These are phyloP conservation scores for Clavariopsis aquatica DNA, from an alignment of 495 filamentous ascomycete genomes.

Conservation along the genomic window DNA sequence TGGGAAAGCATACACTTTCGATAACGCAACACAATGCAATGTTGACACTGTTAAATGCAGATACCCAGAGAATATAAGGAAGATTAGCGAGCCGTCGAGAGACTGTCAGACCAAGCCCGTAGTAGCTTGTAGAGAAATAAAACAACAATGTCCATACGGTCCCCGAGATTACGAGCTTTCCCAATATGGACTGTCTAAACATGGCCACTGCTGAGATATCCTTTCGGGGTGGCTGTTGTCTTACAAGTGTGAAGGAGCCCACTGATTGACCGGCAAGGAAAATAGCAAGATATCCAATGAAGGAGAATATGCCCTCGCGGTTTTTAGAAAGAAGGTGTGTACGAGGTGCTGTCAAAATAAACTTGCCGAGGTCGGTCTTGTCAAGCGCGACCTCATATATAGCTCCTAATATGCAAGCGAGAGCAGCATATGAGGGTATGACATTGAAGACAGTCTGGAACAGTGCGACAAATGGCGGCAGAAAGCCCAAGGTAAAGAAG, in stretches of 20 bases:
- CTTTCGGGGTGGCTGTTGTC: constrained; percentile 41
- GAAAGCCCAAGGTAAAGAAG: constrained; percentile 90
- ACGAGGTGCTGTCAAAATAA: constrained; percentile 80
- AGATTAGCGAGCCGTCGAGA: constrained; percentile 91
- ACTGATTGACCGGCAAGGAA: constrained; percentile 86
- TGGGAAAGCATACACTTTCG: constrained; percentile 75
- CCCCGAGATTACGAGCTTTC: constrained; percentile 61
- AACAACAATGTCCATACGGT: constrained; percentile 69
- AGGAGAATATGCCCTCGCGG: constrained; percentile 85
- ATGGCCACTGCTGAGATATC: constrained; percentile 41
- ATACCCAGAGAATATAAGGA: constrained; percentile 89
- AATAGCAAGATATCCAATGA: constrained; percentile 90
- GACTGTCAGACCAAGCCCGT: constrained; percentile 65
- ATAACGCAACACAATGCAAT: constrained; percentile 73
- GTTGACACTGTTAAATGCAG: constrained; percentile 81
- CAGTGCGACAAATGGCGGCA: constrained; percentile 88
- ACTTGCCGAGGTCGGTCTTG: constrained; percentile 73
- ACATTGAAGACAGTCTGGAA: constrained; percentile 65
- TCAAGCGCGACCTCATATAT: constrained; percentile 76
- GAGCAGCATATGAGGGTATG: constrained; percentile 70
- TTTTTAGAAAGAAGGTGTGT: constrained; percentile 71
- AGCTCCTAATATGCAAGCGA: constrained; percentile 65
- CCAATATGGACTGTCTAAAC: constrained; percentile 54
- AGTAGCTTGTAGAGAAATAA: constrained; percentile 63
- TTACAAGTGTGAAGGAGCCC: constrained; percentile 75